These are phyloP conservation scores for Sporobolomyces phaffii DNA, from an alignment of 768 basidiomycete genomes.

Conservation along the genomic window DNA sequence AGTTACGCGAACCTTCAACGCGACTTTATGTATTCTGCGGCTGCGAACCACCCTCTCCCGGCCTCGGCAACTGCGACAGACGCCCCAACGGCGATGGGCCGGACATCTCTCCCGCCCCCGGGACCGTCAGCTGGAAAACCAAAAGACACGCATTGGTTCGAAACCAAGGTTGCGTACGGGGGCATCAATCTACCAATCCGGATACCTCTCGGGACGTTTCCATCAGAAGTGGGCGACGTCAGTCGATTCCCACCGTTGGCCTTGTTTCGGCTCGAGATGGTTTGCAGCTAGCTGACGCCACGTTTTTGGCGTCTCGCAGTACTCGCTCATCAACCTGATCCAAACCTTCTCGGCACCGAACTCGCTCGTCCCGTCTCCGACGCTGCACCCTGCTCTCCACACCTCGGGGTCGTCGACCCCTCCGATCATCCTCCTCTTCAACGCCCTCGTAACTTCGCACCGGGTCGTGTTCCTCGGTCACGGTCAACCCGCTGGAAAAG, in stretches of 20 bases:
- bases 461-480: conserved; percentile 94
- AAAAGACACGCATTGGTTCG: conserved; percentile 91
- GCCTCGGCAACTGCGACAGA: not conserved
- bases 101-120: conserved; percentile 1
- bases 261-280: too few species aligned
- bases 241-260: not conserved
- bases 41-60: conserved; percentile 1
- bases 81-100: not conserved
- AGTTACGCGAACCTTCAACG: not conserved
- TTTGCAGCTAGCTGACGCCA: not conserved
- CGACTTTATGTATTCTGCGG: not conserved
- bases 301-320: conserved; percentile 53
- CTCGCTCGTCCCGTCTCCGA: conserved; percentile 51
- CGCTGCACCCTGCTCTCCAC: conserved; percentile 84
- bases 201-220: conserved; percentile 79
- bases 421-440: conserved; percentile 90
- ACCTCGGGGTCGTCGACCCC: conserved; percentile 84
- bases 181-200: conserved; percentile 77
- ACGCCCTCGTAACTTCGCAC: conserved; percentile 88
- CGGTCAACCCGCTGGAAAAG: conserved; percentile 77
- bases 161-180: conserved; percentile 76
- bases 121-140: not conserved
- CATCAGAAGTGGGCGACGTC: conserved; percentile 95
- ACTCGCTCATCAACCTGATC: conserved; percentile 82
- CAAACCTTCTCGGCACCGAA: conserved; percentile 70